These are phyloP conservation scores for Boletus rex-veris DNA, from an alignment of 768 basidiomycete species.

Conservation along the genomic window DNA sequence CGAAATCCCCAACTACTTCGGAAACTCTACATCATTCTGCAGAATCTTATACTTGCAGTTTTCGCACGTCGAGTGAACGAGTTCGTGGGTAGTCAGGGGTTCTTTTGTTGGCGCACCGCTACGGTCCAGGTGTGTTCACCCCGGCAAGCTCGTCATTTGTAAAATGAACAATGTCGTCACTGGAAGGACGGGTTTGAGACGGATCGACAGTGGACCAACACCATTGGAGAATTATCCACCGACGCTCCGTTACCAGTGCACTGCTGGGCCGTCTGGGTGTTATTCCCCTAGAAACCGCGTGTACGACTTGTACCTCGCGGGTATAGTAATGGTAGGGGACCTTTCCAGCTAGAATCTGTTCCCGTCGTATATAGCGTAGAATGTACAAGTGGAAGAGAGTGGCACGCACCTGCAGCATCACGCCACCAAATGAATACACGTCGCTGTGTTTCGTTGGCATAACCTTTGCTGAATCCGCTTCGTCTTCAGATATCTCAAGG, in stretches of 20 bases:
- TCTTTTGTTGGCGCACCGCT: not conserved
- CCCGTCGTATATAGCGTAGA: not conserved
- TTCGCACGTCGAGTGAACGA: no score
- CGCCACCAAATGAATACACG: conserved; percentile 29
- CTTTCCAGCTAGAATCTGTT: conserved; percentile 11
- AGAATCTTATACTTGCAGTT: no score
- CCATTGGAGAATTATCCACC: conserved; percentile 9
- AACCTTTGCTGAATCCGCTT: conserved; percentile 8
- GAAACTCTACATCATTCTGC: not conserved
- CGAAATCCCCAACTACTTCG: not conserved
- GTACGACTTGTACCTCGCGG: conserved; percentile 9
- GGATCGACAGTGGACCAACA: conserved; percentile 23
- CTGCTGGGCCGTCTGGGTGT: conserved; percentile 6
- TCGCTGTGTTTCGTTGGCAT: conserved; percentile 12
- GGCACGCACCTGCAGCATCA: conserved; percentile 22
- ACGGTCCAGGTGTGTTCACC: not conserved
- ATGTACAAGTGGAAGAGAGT: not conserved
- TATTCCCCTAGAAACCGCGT: conserved; percentile 12
- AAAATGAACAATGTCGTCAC: conserved; percentile 25
- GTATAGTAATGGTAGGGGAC: conserved; percentile 13
- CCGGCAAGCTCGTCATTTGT: conserved; percentile 1
- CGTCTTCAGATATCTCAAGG: conserved; percentile 7
- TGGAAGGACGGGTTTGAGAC: conserved; percentile 29
- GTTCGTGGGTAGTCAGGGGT: no score
- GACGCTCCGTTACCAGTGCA: conserved; percentile 3